phyloP scores from a whole-genome alignment of 1,284 basidiomycete species.

The Inonotus hispidus region DNA sequence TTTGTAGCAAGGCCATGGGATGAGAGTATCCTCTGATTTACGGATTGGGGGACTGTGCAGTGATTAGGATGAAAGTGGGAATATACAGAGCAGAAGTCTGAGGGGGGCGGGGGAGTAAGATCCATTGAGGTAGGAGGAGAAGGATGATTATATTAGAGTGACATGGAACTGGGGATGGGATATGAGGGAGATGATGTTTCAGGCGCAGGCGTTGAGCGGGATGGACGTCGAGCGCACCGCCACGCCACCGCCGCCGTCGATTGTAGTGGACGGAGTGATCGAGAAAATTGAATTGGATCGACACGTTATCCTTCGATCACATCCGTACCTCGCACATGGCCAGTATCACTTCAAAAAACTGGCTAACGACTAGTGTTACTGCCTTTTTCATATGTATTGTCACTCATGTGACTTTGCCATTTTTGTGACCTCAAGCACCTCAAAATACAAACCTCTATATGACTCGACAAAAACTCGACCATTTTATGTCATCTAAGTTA shows the following conservation, averaged over 20 bases:
- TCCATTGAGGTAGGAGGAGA: background rate
- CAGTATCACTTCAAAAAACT: no score
- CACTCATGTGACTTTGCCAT: no score
- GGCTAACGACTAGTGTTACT: no score
- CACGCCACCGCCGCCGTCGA: conserved; percentile 1
- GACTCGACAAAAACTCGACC: no score
- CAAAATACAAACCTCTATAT: no score
- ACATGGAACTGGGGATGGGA: background rate
- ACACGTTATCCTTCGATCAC: background rate
- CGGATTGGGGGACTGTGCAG: background rate
- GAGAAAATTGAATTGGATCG: background rate
- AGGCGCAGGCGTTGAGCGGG: background rate
- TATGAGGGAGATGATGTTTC: background rate
- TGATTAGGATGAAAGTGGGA: background rate
- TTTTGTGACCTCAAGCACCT: no score
- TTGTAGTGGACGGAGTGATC: background rate
- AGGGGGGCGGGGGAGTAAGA: background rate
- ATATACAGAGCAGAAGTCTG: background rate
- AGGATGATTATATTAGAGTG: background rate
- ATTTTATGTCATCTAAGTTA: no score
- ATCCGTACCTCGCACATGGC: background rate
- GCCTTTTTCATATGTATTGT: no score
- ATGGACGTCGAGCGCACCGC: background rate
- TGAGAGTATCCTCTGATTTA: background rate
- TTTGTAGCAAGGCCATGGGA: background rate